Percentiles rank a stretch among this genome's conserved stretches.
phyloP scores from a whole-genome alignment of 345 rosid species.

The Eutrema heterophyllum region DNA sequence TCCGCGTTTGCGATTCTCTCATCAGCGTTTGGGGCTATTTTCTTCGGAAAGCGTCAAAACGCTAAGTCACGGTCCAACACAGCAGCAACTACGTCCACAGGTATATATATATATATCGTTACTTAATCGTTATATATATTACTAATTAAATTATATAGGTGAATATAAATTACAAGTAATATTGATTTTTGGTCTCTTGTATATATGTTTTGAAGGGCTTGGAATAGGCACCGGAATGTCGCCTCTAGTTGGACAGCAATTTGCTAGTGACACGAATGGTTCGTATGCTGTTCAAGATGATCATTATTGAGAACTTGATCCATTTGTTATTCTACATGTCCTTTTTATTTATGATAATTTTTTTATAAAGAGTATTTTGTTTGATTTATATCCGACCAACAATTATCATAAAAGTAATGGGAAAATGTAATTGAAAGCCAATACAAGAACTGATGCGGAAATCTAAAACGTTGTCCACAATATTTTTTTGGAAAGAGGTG shows the following conservation, averaged over 20 bases:
- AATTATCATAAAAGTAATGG: neutral
- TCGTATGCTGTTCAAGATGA: constrained; percentile 5
- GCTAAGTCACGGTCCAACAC: constrained; percentile 9
- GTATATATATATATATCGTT: too few species aligned
- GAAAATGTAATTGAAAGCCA: neutral
- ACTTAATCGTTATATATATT: too few species aligned
- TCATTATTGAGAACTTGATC: neutral
- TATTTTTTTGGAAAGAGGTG: too few species aligned
- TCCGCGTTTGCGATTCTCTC: neutral
- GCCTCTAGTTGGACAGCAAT: constrained; percentile 15
- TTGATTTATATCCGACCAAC: neutral
- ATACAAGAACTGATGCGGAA: too few species aligned
- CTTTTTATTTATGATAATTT: neutral
- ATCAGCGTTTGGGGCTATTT: constrained; percentile 1
- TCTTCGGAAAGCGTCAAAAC: neutral
- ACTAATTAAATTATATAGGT: too few species aligned
- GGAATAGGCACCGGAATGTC: constrained; percentile 13
- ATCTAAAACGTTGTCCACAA: too few species aligned
- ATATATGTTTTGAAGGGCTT: neutral
- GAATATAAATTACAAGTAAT: too few species aligned
- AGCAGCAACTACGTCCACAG: neutral
- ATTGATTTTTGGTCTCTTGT: too few species aligned
- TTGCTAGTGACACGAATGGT: neutral
- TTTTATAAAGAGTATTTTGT: neutral
- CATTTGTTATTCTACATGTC: neutral